Evolutionary conservation across 805 yeast species (phyloP), one percentile per base, ranked within the genome.

Genomic region (Candida awuae): DNA sequence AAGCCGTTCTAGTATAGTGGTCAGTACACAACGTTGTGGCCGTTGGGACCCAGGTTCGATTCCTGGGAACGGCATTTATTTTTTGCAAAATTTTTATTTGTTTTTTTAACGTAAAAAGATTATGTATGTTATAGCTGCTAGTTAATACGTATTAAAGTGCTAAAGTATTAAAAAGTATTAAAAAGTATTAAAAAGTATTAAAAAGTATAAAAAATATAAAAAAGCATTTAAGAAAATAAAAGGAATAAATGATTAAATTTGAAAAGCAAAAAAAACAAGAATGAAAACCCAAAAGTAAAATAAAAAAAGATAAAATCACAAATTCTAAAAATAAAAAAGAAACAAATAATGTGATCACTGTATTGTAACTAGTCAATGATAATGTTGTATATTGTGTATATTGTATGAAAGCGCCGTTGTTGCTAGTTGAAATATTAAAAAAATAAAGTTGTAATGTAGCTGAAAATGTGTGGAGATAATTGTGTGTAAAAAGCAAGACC

Each of bases 1-100:
- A 38, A 36, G 52, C 52, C 50, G 52, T 47, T 48, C 52, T 48
- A 47, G 52, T 48, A 48, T 48, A 48, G 52, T 48, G 52, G 52
- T 46, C 34, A 48, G 52, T 48, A 48, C 52, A 39, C 48, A 39
- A 45, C 52, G 49, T 48, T 48, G 52, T 48, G 52, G 52, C 52
- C 49, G 52, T 47, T 39, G 48, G 38, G 46, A 48, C 52, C 52
- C 51, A 48, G 43, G 52, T 48, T 48, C 52, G 52, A 48, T 48
- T 48, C 52, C 51, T 45, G 51, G 52, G 52, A 48, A 35, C 52
- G 49, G 51, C 52, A 48, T 25, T 19, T 17, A 5, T 20, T 32
- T 38, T 44, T 42, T 26, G 7, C n/a, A n/a, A n/a, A n/a, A n/a
- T n/a, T n/a, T n/a, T n/a, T n/a, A n/a, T n/a, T n/a, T n/a, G n/a